Conservation (phyloP, 2,329 filamentous ascomycete genomes). For the Colletotrichum destructivum region DNA sequence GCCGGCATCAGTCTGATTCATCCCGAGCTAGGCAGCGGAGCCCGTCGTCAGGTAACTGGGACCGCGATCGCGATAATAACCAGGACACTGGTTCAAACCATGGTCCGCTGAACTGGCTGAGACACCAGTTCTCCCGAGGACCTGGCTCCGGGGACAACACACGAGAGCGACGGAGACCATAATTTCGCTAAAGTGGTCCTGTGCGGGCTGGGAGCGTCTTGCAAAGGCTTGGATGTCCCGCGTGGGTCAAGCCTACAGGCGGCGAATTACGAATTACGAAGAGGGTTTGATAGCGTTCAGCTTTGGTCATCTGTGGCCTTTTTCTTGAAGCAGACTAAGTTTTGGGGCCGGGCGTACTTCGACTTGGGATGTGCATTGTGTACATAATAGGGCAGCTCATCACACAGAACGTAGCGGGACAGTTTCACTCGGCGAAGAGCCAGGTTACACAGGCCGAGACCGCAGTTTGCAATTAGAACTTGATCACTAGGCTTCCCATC, state of each 20-base stretch:
- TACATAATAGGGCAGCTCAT: constrained; percentile 17
- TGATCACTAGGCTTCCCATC: neutral
- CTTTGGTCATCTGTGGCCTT: constrained; percentile 19
- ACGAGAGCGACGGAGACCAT: constrained; percentile 28
- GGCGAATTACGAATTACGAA: constrained; percentile 38
- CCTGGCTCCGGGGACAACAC: constrained; percentile 34
- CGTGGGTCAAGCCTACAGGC: neutral
- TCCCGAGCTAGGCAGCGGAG: constrained; percentile 56
- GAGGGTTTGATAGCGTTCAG: constrained; percentile 36
- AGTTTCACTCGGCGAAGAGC: neutral
- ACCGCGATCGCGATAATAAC: constrained; percentile 47
- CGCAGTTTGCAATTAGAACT: neutral
- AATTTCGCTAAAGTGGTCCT: neutral
- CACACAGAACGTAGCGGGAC: constrained; percentile 6
- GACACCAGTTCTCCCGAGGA: constrained; percentile 55
- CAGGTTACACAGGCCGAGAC: constrained; percentile 7
- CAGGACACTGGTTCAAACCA: constrained; percentile 53
- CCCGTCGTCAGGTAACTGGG: constrained; percentile 53
- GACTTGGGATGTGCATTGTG: constrained; percentile 15
- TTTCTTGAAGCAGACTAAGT: constrained; percentile 6
- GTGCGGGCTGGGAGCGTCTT: neutral
- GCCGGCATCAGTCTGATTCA: constrained; percentile 48
- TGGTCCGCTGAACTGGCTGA: constrained; percentile 61
- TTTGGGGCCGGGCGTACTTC: neutral
- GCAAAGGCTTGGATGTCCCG: neutral